Base-by-base conservation (phyloP, 73 alveolate species). In the Diophrys appendiculata region DNA sequence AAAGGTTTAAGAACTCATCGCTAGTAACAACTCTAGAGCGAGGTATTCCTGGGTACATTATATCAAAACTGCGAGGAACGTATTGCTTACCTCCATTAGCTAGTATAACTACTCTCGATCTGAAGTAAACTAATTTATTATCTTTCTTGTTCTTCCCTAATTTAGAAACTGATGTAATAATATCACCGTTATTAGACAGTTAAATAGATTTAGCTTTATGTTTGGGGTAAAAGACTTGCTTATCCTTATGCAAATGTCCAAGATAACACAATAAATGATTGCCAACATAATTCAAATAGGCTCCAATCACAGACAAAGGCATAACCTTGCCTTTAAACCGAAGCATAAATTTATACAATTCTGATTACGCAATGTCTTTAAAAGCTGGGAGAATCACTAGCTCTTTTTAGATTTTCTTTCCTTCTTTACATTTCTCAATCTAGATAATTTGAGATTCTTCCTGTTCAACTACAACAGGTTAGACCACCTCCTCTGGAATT, bases 231-330 rank as follows among this genome's bases (percentile, higher is more conserved):
- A 73, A 82, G 33, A 82, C 72, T 67, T 56, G 43, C 23, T 52
- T 26, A 13, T 34, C 31, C 30, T 32, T 29, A 24, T 13, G 1
- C 29, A 13, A 23, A 18, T 67, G 52, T 3, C 5, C 18, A 14
- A 82, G 33, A 29, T 73, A 73, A 31, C 26, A 35, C 2, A 82
- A 80, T 29, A 82, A 33, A 33, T 82, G 81, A 71, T 82, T 82
- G n/a, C 90, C 90, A 1, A 81, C 33, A 74, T 73, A 82, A 64
- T 72, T 73, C 84, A 67, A 24, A 43, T 71, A 26, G 65, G 69
- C 34, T n/a, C 90, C 90, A 1, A 82, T 35, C 68, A 82, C 25
- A 18, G 84, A 82, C 5, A 82, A 75, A 8, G 90, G 90, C 24
- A 54, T 70, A 28, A 82, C 60, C 13, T 33, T 69, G 60, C 60